Conservation (phyloP, 2,329 filamentous ascomycete species). For the Trichoderma afroharzianum region DNA sequence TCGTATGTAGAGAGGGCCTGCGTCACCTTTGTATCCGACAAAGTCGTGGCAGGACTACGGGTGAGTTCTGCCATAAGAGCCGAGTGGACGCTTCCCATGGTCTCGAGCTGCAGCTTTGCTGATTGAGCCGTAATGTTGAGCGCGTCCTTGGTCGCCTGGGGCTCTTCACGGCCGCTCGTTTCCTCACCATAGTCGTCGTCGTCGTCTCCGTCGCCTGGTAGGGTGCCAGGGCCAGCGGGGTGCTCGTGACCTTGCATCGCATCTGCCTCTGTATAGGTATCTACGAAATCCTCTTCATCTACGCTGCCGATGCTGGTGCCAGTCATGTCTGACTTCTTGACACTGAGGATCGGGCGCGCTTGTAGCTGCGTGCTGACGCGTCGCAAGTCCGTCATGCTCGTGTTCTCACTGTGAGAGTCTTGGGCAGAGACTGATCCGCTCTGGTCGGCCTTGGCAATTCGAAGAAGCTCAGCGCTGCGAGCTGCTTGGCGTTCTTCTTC, state of each 20-base stretch:
- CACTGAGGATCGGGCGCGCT: neutral
- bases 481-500: constrained; percentile 78
- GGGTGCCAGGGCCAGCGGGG: constrained; percentile 26
- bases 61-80: constrained; percentile 67
- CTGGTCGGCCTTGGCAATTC: constrained; percentile 76
- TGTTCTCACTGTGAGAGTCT: constrained; percentile 49
- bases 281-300: constrained; percentile 52
- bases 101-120: constrained; percentile 85
- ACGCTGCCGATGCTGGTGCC: constrained; percentile 47
- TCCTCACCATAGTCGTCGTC: constrained; percentile 72
- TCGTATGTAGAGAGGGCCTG: constrained; percentile 85
- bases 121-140: constrained; percentile 97
- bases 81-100: constrained; percentile 79
- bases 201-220: constrained; percentile 47
- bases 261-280: constrained; percentile 45
- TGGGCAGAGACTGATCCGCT: constrained; percentile 46
- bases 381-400: constrained; percentile 47
- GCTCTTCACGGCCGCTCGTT: constrained; percentile 70
- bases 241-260: constrained; percentile 36
- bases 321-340: constrained; percentile 33
- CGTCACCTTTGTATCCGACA: constrained; percentile 73
- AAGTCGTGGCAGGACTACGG: constrained; percentile 64
- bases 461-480: constrained; percentile 69
- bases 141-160: constrained; percentile 79
- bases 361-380: constrained; percentile 36